Evolutionary conservation across 768 basidiomycete genomes (phyloP).

Genomic region (Steccherinum ochraceum): DNA sequence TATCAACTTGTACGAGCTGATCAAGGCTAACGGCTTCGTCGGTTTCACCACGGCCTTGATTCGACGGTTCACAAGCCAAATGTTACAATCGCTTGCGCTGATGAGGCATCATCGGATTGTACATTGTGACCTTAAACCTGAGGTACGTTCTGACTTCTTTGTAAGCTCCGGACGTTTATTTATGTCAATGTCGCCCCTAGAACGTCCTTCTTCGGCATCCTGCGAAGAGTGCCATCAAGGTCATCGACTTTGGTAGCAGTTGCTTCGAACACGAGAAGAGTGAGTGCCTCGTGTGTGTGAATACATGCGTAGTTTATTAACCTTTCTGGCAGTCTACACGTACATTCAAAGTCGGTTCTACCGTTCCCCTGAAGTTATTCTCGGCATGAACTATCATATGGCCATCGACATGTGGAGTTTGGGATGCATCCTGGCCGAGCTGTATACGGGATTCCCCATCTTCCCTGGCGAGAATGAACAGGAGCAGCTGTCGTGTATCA

Average conservation of each 20-base stretch:
- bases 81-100: constrained; percentile 84
- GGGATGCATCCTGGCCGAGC: constrained; percentile 95
- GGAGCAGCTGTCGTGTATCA: constrained; percentile 96
- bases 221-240: constrained; percentile 93
- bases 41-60: constrained; percentile 97
- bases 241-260: constrained; percentile 98
- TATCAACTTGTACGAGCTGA: constrained; percentile 97
- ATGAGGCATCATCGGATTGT: constrained; percentile 98
- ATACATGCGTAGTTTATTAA: constrained; percentile 6
- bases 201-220: constrained; percentile 94
- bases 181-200: constrained; percentile 32
- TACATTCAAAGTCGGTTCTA: constrained; percentile 99
- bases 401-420: constrained; percentile 99
- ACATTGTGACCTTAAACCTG: constrained; percentile 98
- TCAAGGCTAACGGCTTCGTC: constrained; percentile 97
- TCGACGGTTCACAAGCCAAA: constrained; percentile 93
- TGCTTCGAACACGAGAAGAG: constrained; percentile 99
- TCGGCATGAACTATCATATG: constrained; percentile 99
- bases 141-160: constrained; percentile 45
- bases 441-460: constrained; percentile 96
- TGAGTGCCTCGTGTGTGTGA: constrained; percentile 38
- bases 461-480: constrained; percentile 99
- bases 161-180: constrained; percentile 1
- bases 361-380: constrained; percentile 98
- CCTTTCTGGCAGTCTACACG: constrained; percentile 72